These are phyloP conservation scores for Hypoxylon sp. DNA, from an alignment of 2,329 filamentous ascomycete species.

Conservation along the genomic window DNA sequence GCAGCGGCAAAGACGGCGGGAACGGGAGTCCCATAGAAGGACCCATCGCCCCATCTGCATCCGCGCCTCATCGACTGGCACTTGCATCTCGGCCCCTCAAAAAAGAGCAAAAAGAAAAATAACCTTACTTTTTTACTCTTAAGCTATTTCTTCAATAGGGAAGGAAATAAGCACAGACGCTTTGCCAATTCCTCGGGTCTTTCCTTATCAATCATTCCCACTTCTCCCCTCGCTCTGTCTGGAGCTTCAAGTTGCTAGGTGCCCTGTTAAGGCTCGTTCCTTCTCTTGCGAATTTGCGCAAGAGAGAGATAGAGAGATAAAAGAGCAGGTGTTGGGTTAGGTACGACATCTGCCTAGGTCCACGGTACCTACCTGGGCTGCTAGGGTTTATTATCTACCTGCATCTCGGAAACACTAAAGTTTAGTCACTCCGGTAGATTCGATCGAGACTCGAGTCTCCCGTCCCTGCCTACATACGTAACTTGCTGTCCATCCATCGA, in stretches of 20 bases:
- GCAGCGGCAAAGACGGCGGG: constrained; percentile 39
- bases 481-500: constrained; percentile 11
- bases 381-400: constrained; percentile 22
- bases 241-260: not conserved
- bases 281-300: constrained; percentile 7
- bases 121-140: constrained; percentile 12
- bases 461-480: constrained; percentile 5
- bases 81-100: constrained; percentile 33
- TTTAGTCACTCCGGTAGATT: constrained; percentile 29
- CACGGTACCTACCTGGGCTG: not conserved
- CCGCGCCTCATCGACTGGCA: constrained; percentile 35
- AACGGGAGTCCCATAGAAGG: constrained; percentile 42
- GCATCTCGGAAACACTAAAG: constrained; percentile 36
- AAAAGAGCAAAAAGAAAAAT: constrained; percentile 18
- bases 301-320: not conserved
- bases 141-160: constrained; percentile 13
- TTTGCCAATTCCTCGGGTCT: constrained; percentile 3
- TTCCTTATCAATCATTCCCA: constrained; percentile 18
- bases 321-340: not conserved
- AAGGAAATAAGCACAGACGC: constrained; percentile 7
- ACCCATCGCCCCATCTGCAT: constrained; percentile 44
- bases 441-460: constrained; percentile 16
- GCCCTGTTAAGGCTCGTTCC: constrained; percentile 3
- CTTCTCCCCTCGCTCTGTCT: not conserved
- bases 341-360: constrained; percentile 18